Percentiles rank a stretch among this genome's conserved stretches.
Conservation (phyloP, 1,284 basidiomycete species). For the Sanguinoderma infundibulare region DNA sequence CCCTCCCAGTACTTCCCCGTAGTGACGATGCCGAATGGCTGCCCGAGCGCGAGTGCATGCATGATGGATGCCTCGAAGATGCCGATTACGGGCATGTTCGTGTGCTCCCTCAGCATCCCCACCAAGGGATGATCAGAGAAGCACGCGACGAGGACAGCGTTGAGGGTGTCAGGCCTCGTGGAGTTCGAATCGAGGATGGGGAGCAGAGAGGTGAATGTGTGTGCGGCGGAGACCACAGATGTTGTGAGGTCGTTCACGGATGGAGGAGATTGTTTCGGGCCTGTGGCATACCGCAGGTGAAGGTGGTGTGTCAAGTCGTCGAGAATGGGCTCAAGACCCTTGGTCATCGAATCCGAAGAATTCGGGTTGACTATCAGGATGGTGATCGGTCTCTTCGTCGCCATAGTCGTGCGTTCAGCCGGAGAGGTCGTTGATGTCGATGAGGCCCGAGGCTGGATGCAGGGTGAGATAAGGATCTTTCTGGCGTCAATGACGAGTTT, state of each 20-base stretch:
- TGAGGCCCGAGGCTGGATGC: background rate
- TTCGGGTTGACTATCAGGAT: constrained; percentile 57
- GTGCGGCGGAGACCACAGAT: constrained; percentile 41
- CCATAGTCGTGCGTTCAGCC: background rate
- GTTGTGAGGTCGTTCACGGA: constrained; percentile 48
- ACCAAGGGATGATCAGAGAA: constrained; percentile 55
- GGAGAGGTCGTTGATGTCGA: background rate
- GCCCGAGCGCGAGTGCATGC: constrained; percentile 37
- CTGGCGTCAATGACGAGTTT: background rate
- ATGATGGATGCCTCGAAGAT: constrained; percentile 53
- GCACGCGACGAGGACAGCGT: constrained; percentile 51
- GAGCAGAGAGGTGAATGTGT: constrained; percentile 37
- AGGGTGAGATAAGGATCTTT: background rate
- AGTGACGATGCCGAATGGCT: constrained; percentile 52
- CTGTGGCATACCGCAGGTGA: constrained; percentile 41
- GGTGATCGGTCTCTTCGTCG: background rate
- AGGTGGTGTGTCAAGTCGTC: constrained; percentile 31
- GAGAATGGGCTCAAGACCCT: constrained; percentile 40
- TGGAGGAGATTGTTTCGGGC: constrained; percentile 37
- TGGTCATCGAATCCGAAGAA: constrained; percentile 47
- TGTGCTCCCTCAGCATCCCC: constrained; percentile 41
- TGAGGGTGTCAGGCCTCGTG: background rate
- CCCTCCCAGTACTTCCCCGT: constrained; percentile 51
- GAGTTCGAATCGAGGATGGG: background rate
- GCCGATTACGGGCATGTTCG: constrained; percentile 41